Evolutionary conservation across 2,329 filamentous ascomycete genomes (phyloP).

Genomic region (Aspergillus neotritici): DNA sequence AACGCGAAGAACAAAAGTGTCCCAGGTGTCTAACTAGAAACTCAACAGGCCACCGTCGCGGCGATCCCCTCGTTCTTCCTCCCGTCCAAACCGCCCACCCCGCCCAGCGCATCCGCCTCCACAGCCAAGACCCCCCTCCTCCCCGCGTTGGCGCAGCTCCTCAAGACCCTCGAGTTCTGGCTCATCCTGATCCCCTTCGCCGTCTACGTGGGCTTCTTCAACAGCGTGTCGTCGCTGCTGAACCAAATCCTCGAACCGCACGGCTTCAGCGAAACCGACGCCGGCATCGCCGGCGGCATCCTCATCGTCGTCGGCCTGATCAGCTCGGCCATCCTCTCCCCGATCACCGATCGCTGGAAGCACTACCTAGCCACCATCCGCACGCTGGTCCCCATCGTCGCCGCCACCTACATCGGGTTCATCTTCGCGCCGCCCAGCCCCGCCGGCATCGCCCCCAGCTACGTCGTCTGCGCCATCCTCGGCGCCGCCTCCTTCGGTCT

Average conservation of each 20-base stretch:
- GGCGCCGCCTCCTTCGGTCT: constrained; percentile 76
- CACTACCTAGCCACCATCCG: constrained; percentile 69
- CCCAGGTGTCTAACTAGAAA: constrained; percentile 1
- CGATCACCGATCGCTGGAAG: constrained; percentile 80
- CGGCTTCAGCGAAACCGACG: constrained; percentile 73
- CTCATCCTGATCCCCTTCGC: constrained; percentile 75
- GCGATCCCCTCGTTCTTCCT: constrained; percentile 75
- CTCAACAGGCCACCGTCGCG: constrained; percentile 53
- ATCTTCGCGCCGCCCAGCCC: constrained; percentile 69
- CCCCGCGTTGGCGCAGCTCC: constrained; percentile 51
- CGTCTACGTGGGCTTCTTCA: constrained; percentile 88
- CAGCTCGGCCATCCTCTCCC: constrained; percentile 67
- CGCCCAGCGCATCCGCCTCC: constrained; percentile 62
- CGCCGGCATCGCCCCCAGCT: constrained; percentile 51
- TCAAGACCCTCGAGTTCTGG: constrained; percentile 65
- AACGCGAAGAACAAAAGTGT: background rate
- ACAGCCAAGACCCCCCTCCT: constrained; percentile 50
- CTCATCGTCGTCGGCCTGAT: constrained; percentile 86
- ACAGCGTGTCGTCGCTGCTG: constrained; percentile 77
- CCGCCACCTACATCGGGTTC: constrained; percentile 66
- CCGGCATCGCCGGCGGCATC: constrained; percentile 82
- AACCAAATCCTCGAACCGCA: constrained; percentile 88
- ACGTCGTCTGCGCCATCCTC: constrained; percentile 66
- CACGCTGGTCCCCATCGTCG: constrained; percentile 67
- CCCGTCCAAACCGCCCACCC: constrained; percentile 69